A percentile compares a stretch with the other conserved stretches of the same genome.
These are phyloP conservation scores for Dothideomycetes sp. DNA, from an alignment of 2,329 filamentous ascomycete genomes.

Conservation along the genomic window DNA sequence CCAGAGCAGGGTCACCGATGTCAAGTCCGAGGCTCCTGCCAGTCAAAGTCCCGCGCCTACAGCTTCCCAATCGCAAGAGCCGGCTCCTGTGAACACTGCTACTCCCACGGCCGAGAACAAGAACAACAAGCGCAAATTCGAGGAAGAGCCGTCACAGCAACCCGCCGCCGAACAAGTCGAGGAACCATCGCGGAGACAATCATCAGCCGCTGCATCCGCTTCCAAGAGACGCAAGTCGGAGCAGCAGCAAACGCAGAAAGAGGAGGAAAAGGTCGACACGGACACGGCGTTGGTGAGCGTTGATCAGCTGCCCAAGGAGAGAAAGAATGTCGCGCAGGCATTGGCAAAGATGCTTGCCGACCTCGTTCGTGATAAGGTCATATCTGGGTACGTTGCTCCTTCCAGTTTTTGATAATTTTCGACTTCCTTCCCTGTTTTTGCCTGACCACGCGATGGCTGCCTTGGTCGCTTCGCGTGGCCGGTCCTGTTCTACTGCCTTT, in stretches of 20 bases:
- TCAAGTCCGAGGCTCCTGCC: slow-evolving; percentile 14
- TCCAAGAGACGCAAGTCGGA: slow-evolving; percentile 28
- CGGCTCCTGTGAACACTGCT: slow-evolving; percentile 7
- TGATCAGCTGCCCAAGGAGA: slow-evolving; percentile 51
- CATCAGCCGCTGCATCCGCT: slow-evolving; percentile 20
- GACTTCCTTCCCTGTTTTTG: not conserved
- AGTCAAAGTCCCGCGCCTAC: slow-evolving; percentile 11
- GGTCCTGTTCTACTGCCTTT: not conserved
- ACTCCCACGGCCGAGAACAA: slow-evolving; percentile 16
- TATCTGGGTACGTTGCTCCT: slow-evolving; percentile 40
- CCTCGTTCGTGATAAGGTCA: slow-evolving; percentile 57
- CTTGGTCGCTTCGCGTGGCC: not conserved
- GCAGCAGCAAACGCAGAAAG: slow-evolving; percentile 16
- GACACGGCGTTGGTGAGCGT: slow-evolving; percentile 29
- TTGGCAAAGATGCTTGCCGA: slow-evolving; percentile 61
- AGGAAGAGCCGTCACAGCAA: slow-evolving; percentile 15
- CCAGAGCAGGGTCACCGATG: slow-evolving; percentile 24
- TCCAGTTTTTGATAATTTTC: not conserved
- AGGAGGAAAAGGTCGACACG: slow-evolving; percentile 19
- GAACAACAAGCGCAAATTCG: slow-evolving; percentile 28
- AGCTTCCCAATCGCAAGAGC: slow-evolving; percentile 10
- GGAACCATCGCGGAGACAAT: slow-evolving; percentile 7
- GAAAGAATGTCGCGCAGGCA: slow-evolving; percentile 60
- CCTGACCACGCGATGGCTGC: not conserved
- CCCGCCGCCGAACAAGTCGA: slow-evolving; percentile 6